Evolutionary conservation across 371 early-diverging fungal genomes (phyloP).

Genomic region (Mucor racemosus): DNA sequence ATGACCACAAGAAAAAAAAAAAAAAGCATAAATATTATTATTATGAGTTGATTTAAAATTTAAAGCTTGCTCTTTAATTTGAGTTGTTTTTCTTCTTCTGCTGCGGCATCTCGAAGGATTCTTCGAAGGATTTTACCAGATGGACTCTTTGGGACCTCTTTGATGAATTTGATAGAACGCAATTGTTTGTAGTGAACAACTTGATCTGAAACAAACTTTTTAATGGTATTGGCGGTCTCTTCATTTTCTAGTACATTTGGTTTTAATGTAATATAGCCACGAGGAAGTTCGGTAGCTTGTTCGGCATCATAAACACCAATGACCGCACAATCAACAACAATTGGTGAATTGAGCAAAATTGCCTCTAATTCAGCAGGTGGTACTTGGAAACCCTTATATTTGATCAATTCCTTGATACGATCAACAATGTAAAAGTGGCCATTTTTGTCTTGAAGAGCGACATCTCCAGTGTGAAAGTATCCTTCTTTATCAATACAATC

Average conservation of each 20-base stretch:
- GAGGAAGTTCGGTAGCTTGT: conserved; percentile 73
- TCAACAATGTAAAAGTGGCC: conserved; percentile 70
- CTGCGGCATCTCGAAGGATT: conserved; percentile 35
- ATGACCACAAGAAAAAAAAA: not conserved
- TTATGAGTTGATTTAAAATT: not conserved
- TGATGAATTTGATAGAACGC: conserved; percentile 75
- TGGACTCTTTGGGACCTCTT: conserved; percentile 73
- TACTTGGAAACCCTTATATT: conserved; percentile 75
- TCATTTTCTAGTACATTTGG: conserved; percentile 24
- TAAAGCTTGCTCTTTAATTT: conserved; percentile 36
- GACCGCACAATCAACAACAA: conserved; percentile 75
- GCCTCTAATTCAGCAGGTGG: conserved; percentile 33
- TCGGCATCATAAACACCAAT: conserved; percentile 56
- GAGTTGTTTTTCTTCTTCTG: conserved; percentile 16
- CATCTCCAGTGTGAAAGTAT: conserved; percentile 87
- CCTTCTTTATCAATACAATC: conserved; percentile 63
- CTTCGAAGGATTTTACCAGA: conserved; percentile 80
- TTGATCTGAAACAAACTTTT: conserved; percentile 57
- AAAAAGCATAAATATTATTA: not conserved
- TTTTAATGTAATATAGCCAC: conserved; percentile 67
- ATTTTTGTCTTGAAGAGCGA: conserved; percentile 67
- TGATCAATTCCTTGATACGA: conserved; percentile 79
- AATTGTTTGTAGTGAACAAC: conserved; percentile 77
- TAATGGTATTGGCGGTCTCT: conserved; percentile 41
- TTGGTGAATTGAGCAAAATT: conserved; percentile 52